A percentile compares a stretch with the other conserved stretches of the same genome.
phyloP scores from a whole-genome alignment of 306 rosid genomes.

The Inga leiocalycina region DNA sequence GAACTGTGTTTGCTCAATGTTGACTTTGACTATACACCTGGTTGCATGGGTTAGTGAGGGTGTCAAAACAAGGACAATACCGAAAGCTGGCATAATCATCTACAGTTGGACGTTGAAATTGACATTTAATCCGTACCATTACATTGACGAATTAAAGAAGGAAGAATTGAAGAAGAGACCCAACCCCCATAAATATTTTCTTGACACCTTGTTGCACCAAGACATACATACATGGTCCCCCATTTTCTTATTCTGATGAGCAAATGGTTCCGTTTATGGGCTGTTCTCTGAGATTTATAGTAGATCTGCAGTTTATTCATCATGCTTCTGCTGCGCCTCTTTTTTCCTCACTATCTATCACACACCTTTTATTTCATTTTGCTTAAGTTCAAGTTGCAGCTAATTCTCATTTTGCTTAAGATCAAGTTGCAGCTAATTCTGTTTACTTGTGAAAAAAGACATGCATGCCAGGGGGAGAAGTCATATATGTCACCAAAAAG shows the following conservation, averaged over 20 bases:
- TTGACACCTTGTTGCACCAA: conserved; percentile 3
- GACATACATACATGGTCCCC: not conserved
- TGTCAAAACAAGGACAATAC: conserved; percentile 21
- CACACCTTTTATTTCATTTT: not conserved
- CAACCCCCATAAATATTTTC: not conserved
- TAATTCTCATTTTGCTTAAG: not conserved
- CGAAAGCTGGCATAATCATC: conserved; percentile 4
- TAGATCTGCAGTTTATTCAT: conserved; percentile 4
- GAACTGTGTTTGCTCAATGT: not conserved
- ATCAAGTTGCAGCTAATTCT: not conserved
- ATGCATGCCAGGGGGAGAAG: not conserved
- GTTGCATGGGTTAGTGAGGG: not conserved
- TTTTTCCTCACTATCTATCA: not conserved
- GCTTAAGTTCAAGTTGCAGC: not conserved
- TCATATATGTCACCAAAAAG: not conserved
- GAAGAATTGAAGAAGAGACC: not conserved
- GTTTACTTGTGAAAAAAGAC: not conserved
- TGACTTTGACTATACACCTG: conserved; percentile 12
- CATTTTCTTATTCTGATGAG: conserved; percentile 17
- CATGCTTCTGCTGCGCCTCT: not conserved
- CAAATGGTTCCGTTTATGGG: conserved; percentile 30
- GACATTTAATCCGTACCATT: not conserved
- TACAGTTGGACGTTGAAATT: not conserved
- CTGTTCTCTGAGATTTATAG: not conserved
- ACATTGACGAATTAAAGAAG: not conserved